phyloP scores from a whole-genome alignment of 805 yeast genomes.

The Schwanniomyces sp. region DNA sequence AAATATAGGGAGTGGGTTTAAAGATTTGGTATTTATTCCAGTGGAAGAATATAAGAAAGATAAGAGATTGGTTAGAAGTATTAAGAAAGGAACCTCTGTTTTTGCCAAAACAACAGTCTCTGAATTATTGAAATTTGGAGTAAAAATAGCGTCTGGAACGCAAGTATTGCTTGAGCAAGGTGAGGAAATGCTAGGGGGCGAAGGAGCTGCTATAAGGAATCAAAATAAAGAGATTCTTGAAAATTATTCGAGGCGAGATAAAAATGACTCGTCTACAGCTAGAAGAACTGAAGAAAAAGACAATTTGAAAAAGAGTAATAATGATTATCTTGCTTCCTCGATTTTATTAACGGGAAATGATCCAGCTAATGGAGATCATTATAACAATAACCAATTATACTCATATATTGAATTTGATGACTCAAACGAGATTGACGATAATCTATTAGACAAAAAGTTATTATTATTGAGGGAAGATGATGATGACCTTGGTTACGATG shows the following conservation, averaged over 20 bases:
- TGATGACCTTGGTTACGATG: constrained; percentile 14
- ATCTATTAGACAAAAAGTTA: constrained; percentile 20
- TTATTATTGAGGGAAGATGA: constrained; percentile 25
- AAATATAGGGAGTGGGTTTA: constrained; percentile 75
- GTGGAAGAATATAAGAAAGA: constrained; percentile 72
- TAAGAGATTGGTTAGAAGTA: constrained; percentile 63
- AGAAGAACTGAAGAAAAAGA: constrained; percentile 1
- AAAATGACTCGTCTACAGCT: constrained; percentile 8
- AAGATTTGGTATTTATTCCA: constrained; percentile 72
- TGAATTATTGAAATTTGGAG: constrained; percentile 79
- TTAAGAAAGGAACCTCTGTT: constrained; percentile 71
- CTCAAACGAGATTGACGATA: constrained; percentile 20
- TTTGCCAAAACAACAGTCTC: constrained; percentile 79
- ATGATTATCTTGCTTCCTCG: constrained; percentile 24
- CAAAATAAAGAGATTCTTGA: constrained; percentile 7
- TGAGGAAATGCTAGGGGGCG: constrained; percentile 77
- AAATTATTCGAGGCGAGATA: background rate
- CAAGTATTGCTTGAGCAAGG: constrained; percentile 78
- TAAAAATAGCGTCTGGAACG: constrained; percentile 83
- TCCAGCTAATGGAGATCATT: constrained; percentile 17
- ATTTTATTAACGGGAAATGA: constrained; percentile 21
- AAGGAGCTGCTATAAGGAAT: constrained; percentile 54
- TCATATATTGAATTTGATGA: constrained; percentile 33
- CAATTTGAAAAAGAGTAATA: constrained; percentile 4
- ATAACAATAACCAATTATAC: constrained; percentile 23